Conservation (phyloP, 1,284 basidiomycete species). For the Sanghuangporus baumii region DNA sequence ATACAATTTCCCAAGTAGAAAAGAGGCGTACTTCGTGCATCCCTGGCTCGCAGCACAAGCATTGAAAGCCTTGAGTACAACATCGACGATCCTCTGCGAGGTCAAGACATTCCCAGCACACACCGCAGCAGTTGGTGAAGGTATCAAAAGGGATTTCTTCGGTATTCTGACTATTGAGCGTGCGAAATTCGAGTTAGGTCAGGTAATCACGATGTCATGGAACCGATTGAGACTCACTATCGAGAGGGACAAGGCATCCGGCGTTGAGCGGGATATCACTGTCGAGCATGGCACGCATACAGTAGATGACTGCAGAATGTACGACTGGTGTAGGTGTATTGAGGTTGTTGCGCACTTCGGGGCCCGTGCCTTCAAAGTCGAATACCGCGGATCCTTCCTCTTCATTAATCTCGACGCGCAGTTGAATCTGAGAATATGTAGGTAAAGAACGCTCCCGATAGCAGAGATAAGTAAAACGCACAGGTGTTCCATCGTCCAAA, state of each 20-base stretch:
- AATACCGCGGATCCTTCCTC: slow-evolving; percentile 76
- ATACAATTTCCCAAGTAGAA: background rate
- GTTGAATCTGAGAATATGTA: slow-evolving; percentile 53
- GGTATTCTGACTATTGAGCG: slow-evolving; percentile 69
- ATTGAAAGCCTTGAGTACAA: slow-evolving; percentile 90
- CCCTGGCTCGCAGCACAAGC: slow-evolving; percentile 94
- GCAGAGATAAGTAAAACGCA: slow-evolving; percentile 28
- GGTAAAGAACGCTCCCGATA: background rate
- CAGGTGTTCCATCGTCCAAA: slow-evolving; percentile 85
- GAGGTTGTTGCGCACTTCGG: slow-evolving; percentile 85
- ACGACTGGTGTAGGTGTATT: slow-evolving; percentile 88
- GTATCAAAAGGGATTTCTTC: slow-evolving; percentile 71
- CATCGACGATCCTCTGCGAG: slow-evolving; percentile 91
- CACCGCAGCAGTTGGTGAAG: slow-evolving; percentile 83
- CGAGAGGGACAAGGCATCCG: slow-evolving; percentile 80
- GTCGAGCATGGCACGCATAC: slow-evolving; percentile 89
- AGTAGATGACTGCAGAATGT: slow-evolving; percentile 93
- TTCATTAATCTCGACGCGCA: slow-evolving; percentile 78
- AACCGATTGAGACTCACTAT: slow-evolving; percentile 41
- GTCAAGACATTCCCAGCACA: slow-evolving; percentile 93
- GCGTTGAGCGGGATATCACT: slow-evolving; percentile 92
- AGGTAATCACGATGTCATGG: background rate
- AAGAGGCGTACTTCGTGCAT: slow-evolving; percentile 69
- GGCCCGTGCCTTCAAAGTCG: slow-evolving; percentile 89
- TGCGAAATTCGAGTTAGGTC: slow-evolving; percentile 7